These are phyloP conservation scores for Pythium dissotocum DNA, from an alignment of 352 stramenopile species.

Conservation along the genomic window DNA sequence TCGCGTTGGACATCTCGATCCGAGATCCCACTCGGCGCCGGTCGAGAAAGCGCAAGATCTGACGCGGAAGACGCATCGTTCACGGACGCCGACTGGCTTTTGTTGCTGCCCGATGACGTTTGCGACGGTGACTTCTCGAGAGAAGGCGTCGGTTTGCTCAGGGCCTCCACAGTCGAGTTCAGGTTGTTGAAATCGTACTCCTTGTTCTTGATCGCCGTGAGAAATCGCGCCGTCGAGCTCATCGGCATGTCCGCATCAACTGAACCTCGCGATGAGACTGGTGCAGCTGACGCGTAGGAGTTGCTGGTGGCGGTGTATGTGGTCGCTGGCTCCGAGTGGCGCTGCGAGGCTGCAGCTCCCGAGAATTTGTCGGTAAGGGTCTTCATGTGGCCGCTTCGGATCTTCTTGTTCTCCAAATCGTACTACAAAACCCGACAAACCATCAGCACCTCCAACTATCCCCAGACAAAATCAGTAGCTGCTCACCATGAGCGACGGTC, in stretches of 20 bases:
- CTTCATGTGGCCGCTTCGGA: constrained; percentile 77
- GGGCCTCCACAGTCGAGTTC: constrained; percentile 33
- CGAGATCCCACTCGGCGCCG: constrained; percentile 29
- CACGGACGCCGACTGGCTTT: constrained; percentile 22
- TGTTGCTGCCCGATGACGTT: constrained; percentile 41
- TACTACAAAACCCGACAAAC: constrained; percentile 32
- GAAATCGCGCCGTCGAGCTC: constrained; percentile 29
- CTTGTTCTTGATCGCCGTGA: constrained; percentile 31
- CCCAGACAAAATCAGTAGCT: not conserved
- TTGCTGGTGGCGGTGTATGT: not conserved
- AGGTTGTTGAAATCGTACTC: constrained; percentile 41
- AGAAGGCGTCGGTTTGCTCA: constrained; percentile 8
- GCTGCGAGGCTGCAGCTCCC: not conserved
- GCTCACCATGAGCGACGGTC: constrained; percentile 65
- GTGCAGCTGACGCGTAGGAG: not conserved
- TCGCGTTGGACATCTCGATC: constrained; percentile 70
- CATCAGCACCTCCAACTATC: not conserved
- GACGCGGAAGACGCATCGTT: constrained; percentile 6
- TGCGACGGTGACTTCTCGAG: constrained; percentile 44
- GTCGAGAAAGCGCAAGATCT: not conserved
- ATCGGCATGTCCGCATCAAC: constrained; percentile 17
- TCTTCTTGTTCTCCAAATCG: constrained; percentile 73
- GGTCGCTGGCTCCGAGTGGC: not conserved
- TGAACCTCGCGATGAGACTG: not conserved
- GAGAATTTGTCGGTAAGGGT: constrained; percentile 62